Evolutionary conservation across 148 eudicot genomes (phyloP).

Genomic region (Chenopodium formosanum): DNA sequence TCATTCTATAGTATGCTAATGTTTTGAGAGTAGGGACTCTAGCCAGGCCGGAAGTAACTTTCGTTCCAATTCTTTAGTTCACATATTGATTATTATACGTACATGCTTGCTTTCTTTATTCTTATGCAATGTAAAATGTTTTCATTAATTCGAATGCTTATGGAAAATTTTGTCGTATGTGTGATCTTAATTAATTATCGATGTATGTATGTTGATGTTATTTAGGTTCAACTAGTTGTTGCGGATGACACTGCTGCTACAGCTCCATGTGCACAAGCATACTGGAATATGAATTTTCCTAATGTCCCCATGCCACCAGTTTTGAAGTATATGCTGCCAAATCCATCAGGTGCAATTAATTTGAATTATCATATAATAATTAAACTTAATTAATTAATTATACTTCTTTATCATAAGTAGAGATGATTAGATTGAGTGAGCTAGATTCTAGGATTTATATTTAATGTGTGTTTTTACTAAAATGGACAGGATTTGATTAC

Average conservation of each 20-base stretch:
- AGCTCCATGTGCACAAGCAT: neutral
- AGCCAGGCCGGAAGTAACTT: too few species aligned
- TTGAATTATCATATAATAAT: neutral
- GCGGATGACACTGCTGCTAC: neutral
- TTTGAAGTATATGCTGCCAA: neutral
- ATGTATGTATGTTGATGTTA: neutral
- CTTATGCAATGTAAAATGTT: too few species aligned
- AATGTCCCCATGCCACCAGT: neutral
- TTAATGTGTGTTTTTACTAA: neutral
- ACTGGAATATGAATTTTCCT: conserved; percentile 8
- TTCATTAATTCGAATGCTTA: neutral
- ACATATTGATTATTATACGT: neutral
- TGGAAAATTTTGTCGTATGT: neutral
- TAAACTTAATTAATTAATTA: neutral
- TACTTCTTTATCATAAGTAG: neutral
- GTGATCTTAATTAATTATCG: neutral
- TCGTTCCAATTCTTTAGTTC: too few species aligned
- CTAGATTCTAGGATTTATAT: neutral
- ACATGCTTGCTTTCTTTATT: neutral
- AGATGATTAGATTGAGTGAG: neutral
- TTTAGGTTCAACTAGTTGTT: neutral
- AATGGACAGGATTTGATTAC: conserved; percentile 6
- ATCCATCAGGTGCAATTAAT: neutral
- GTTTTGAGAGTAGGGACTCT: too few species aligned
- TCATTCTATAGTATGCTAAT: too few species aligned